A percentile compares a stretch with the other conserved stretches of the same genome.
These are phyloP conservation scores for Magnusiomyces paraingens DNA, from an alignment of 1,139 yeast species.

Conservation along the genomic window DNA sequence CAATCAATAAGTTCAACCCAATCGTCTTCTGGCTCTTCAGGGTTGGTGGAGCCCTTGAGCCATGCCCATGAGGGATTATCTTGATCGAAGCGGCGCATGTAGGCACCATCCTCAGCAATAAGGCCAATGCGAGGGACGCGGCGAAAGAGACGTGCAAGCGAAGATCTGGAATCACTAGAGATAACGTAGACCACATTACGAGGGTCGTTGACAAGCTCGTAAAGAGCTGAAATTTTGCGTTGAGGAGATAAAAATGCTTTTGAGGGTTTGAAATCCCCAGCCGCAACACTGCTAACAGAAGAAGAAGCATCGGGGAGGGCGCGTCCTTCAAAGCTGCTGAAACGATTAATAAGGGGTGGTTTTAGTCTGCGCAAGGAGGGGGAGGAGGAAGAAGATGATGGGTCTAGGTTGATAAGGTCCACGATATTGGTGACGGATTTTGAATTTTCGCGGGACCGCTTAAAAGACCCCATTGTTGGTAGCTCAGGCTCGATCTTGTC, in stretches of 20 bases:
- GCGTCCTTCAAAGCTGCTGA: no score
- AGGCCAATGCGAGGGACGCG: slow-evolving; percentile 68
- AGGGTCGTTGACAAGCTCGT: slow-evolving; percentile 46
- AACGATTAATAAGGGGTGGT: no score
- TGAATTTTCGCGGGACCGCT: no score
- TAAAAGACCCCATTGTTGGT: no score
- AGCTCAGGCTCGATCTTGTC: not conserved
- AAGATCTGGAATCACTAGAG: slow-evolving; percentile 56
- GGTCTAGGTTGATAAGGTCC: not conserved
- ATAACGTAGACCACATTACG: slow-evolving; percentile 64
- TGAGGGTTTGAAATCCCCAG: not conserved
- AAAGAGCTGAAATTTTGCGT: slow-evolving; percentile 33
- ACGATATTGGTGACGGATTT: no score
- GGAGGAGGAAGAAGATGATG: not conserved
- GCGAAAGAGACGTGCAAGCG: slow-evolving; percentile 61
- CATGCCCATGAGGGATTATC: slow-evolving; percentile 26
- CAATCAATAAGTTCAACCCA: slow-evolving; percentile 67
- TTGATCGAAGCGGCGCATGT: slow-evolving; percentile 26
- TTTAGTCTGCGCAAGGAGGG: no score
- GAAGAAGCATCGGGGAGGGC: not conserved
- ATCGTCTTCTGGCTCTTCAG: slow-evolving; percentile 26
- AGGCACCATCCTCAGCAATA: slow-evolving; percentile 87
- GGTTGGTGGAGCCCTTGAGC: not conserved
- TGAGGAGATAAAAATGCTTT: slow-evolving; percentile 29
- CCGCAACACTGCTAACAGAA: not conserved